Percentiles rank a stretch among this genome's conserved stretches.
phyloP scores from a whole-genome alignment of 1,139 yeast genomes.

The Blastobotrys aristatus region DNA sequence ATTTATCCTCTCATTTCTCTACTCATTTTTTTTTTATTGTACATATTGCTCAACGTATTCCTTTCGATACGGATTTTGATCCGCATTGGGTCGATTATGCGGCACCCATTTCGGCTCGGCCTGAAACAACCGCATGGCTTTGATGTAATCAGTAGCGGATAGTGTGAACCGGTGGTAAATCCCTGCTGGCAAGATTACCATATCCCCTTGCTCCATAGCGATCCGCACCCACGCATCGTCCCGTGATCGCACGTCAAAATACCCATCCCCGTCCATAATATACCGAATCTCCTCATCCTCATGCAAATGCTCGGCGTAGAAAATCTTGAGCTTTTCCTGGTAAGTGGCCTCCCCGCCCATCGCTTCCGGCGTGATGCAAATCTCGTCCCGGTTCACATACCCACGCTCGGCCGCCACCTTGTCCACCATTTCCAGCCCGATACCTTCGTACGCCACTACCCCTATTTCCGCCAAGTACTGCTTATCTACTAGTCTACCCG shows the following conservation, averaged over 20 bases:
- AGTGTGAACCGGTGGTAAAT: constrained; percentile 89
- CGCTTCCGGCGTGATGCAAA: constrained; percentile 54
- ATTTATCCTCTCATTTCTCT: not conserved
- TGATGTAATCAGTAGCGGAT: constrained; percentile 54
- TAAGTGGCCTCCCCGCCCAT: constrained; percentile 64
- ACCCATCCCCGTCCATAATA: constrained; percentile 85
- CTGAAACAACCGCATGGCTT: constrained; percentile 79
- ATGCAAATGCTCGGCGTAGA: constrained; percentile 85
- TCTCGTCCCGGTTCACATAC: constrained; percentile 76
- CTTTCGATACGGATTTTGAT: constrained; percentile 38
- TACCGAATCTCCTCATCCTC: constrained; percentile 97
- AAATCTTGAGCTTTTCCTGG: constrained; percentile 58
- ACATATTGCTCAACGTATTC: constrained; percentile 35
- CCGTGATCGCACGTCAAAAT: constrained; percentile 75
- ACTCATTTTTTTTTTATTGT: not conserved
- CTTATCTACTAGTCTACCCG: constrained; percentile 52
- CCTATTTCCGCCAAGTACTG: constrained; percentile 57
- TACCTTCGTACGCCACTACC: constrained; percentile 58
- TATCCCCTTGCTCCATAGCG: constrained; percentile 57
- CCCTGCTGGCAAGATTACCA: constrained; percentile 70
- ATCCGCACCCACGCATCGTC: constrained; percentile 75
- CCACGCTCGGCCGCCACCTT: constrained; percentile 59
- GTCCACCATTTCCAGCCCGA: constrained; percentile 55
- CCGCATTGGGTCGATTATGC: constrained; percentile 57
- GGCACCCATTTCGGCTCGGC: constrained; percentile 98